Conservation (phyloP, 495 filamentous ascomycete species). For the Penicillium crystallinum region DNA sequence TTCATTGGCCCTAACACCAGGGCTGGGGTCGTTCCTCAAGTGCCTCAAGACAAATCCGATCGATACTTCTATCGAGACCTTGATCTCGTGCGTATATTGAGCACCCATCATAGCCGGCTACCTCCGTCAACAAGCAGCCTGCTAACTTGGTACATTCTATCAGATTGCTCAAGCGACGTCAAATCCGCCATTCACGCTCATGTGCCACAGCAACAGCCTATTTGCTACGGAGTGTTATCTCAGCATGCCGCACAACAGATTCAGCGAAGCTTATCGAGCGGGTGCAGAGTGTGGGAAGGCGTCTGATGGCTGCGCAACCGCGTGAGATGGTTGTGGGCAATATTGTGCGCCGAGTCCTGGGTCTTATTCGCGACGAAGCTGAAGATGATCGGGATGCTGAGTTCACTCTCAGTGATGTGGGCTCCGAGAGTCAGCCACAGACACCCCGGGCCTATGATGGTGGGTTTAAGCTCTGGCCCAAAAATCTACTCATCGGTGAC, state of each 20-base stretch:
- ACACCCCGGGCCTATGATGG: conserved; percentile 40
- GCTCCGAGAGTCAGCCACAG: conserved; percentile 46
- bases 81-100: conserved; percentile 61
- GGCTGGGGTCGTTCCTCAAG: conserved; percentile 68
- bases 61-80: conserved; percentile 73
- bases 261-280: conserved; percentile 70
- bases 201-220: conserved; percentile 89
- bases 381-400: conserved; percentile 73
- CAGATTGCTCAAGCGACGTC: conserved; percentile 82
- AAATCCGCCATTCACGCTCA: conserved; percentile 79
- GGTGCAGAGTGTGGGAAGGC: conserved; percentile 67
- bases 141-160: conserved; percentile 14
- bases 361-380: conserved; percentile 85
- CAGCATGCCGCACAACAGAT: conserved; percentile 59
- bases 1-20: conserved; percentile 53
- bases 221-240: conserved; percentile 77
- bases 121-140: not conserved
- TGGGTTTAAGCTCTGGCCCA: conserved; percentile 15
- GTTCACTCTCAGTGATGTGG: conserved; percentile 47
- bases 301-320: conserved; percentile 74
- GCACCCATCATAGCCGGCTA: not conserved
- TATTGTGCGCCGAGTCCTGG: conserved; percentile 82
- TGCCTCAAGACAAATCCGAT: conserved; percentile 66
- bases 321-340: conserved; percentile 89
- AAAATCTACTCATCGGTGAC: conserved; percentile 13